Percentiles rank a stretch among this genome's conserved stretches.
Evolutionary conservation across 306 rosid genomes (phyloP).

Genomic region (Acacia acuminata): DNA sequence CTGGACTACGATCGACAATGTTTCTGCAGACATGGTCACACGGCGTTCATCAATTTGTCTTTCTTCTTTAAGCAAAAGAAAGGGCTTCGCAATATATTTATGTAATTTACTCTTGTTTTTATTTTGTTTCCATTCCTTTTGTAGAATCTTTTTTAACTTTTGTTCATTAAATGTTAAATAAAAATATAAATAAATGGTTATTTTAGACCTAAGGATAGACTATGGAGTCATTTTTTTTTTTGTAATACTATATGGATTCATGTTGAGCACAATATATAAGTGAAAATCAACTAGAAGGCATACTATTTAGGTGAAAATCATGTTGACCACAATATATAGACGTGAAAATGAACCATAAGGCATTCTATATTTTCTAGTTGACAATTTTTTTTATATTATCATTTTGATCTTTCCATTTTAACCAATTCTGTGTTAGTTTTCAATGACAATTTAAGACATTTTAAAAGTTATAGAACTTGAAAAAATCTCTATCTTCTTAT

Average conservation of each 20-base stretch:
- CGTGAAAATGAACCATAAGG: too few relatives aligned
- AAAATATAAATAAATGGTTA: not conserved
- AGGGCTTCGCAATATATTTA: conserved; percentile 15
- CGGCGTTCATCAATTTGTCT: conserved; percentile 21
- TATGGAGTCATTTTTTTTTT: not conserved
- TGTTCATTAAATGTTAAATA: not conserved
- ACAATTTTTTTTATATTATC: too few relatives aligned
- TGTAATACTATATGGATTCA: not conserved
- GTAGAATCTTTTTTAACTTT: conserved; percentile 9
- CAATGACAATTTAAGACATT: too few relatives aligned
- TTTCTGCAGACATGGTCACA: not conserved
- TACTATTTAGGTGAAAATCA: not conserved
- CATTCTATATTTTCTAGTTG: too few relatives aligned
- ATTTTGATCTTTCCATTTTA: too few relatives aligned
- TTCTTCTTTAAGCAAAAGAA: conserved; percentile 25
- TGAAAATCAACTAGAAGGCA: not conserved
- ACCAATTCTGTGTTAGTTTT: too few relatives aligned
- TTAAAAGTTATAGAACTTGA: too few relatives aligned
- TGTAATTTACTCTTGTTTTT: not conserved
- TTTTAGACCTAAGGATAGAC: not conserved
- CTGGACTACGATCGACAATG: not conserved
- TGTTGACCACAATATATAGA: not conserved
- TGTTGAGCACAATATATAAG: not conserved
- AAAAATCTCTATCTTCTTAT: too few relatives aligned
- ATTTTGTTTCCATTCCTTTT: conserved; percentile 23